Percentiles rank a stretch among this genome's conserved stretches.
These are phyloP conservation scores for Tolypocladium pustulatum DNA, from an alignment of 2,329 filamentous ascomycete genomes.

Conservation along the genomic window DNA sequence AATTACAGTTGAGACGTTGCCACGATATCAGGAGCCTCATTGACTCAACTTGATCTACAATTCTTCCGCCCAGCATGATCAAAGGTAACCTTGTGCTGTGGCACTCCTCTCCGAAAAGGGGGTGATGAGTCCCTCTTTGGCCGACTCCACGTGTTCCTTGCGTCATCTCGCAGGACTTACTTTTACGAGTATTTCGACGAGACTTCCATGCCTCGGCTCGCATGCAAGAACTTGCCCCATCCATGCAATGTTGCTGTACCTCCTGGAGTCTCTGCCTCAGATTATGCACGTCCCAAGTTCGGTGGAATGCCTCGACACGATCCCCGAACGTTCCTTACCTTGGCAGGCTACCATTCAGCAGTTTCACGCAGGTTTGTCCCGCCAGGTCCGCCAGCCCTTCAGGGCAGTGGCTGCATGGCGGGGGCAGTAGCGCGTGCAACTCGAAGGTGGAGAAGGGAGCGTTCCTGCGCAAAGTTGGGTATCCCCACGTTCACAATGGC, in stretches of 20 bases:
- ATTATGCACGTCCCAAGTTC: neutral
- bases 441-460: neutral
- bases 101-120: neutral
- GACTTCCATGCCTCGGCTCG: neutral
- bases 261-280: neutral
- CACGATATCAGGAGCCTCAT: neutral
- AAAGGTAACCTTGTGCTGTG: neutral
- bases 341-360: neutral
- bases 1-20: neutral
- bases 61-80: neutral
- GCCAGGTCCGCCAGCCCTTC: neutral
- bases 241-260: neutral
- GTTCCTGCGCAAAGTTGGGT: neutral
- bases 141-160: neutral
- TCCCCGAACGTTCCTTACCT: neutral
- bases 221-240: neutral
- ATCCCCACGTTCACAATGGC: neutral
- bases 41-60: neutral
- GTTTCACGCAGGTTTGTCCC: neutral
- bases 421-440: neutral
- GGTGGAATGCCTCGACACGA: neutral
- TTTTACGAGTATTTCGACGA: neutral
- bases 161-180: neutral
- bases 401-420: neutral
- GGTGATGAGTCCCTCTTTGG: neutral